A percentile compares a stretch with the other conserved stretches of the same genome.
phyloP scores from a whole-genome alignment of 345 rosid genomes.

The Crucihimalaya himalaica region DNA sequence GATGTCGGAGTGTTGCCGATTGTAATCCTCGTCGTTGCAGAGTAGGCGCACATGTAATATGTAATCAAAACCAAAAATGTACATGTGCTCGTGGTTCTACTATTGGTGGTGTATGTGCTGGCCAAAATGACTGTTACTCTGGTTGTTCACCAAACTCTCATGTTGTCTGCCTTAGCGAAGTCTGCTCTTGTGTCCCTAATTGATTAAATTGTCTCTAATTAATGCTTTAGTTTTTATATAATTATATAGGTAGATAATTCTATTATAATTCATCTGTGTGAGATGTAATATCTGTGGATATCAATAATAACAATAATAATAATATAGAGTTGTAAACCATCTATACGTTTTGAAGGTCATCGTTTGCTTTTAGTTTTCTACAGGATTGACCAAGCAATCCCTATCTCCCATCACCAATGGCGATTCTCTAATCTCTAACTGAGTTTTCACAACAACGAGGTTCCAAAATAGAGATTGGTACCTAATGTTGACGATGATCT shows the following conservation, averaged over 20 bases:
- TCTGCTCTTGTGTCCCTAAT: conserved; percentile 11
- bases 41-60: background rate
- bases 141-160: too few species aligned
- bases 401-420: too few species aligned
- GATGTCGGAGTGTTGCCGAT: background rate
- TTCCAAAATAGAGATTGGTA: too few species aligned
- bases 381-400: too few species aligned
- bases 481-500: too few species aligned
- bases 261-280: background rate
- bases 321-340: background rate
- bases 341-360: background rate
- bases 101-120: background rate
- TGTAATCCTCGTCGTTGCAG: conserved; percentile 27
- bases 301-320: background rate
- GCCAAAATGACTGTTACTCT: too few species aligned
- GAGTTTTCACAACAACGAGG: too few species aligned
- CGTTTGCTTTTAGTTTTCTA: background rate
- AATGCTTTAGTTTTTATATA: too few species aligned
- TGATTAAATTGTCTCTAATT: too few species aligned
- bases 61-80: background rate
- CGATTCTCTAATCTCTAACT: too few species aligned
- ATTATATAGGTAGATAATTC: too few species aligned
- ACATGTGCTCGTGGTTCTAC: background rate
- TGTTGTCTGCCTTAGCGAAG: too few species aligned
- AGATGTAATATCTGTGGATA: background rate